Evolutionary conservation across 805 yeast species (phyloP).

Genomic region (Saturnispora silvae): DNA sequence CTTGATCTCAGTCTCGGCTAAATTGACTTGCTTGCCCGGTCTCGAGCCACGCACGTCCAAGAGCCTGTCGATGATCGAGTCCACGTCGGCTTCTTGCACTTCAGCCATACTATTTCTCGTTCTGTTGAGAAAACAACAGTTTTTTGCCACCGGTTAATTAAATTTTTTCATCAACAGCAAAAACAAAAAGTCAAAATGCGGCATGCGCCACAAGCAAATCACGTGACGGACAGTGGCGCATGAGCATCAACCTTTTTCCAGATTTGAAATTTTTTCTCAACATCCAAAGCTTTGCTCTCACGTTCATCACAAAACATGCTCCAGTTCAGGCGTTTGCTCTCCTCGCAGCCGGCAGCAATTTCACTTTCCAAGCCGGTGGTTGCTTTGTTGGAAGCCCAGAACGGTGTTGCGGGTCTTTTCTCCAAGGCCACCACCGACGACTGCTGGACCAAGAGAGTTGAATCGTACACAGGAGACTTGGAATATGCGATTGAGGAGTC

Average conservation of each 20-base stretch:
- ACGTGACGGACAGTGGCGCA: too few relatives aligned
- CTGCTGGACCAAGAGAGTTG: constrained; percentile 40
- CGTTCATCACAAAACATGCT: not conserved
- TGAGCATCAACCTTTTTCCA: too few relatives aligned
- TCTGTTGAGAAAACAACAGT: not conserved
- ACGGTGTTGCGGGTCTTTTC: constrained; percentile 41
- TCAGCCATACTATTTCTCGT: too few relatives aligned
- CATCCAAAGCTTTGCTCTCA: not conserved
- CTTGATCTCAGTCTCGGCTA: constrained; percentile 89
- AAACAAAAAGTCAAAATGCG: too few relatives aligned
- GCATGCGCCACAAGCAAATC: too few relatives aligned
- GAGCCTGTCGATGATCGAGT: constrained; percentile 92
- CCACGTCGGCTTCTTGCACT: constrained; percentile 77
- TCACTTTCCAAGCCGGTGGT: constrained; percentile 1
- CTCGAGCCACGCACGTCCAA: constrained; percentile 96
- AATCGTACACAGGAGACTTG: constrained; percentile 29
- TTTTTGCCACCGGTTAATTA: too few relatives aligned
- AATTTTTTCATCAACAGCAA: too few relatives aligned
- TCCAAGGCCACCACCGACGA: constrained; percentile 37
- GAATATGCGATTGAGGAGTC: constrained; percentile 28
- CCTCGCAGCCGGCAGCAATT: not conserved
- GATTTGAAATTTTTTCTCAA: too few relatives aligned
- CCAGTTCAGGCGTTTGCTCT: not conserved
- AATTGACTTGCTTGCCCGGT: constrained; percentile 94
- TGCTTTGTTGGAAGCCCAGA: not conserved